Base-by-base conservation (phyloP, 2,329 filamentous ascomycete genomes). In the Phoma sp. region DNA sequence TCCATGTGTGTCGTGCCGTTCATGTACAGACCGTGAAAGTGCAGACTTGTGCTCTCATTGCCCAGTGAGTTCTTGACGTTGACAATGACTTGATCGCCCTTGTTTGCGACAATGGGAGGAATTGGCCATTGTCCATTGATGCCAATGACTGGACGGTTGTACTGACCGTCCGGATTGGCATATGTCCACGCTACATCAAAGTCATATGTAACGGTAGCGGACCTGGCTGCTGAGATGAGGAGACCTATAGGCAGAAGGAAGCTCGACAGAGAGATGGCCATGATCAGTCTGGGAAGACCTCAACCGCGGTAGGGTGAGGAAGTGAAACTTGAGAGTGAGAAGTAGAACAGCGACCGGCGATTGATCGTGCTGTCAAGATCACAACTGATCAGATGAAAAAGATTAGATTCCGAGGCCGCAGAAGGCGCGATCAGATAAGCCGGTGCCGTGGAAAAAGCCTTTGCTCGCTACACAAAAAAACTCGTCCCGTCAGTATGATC, bases 21-120 rank as follows among this genome's bases (percentile, higher is more conserved):
- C 68, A 92, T 89, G 67, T 86, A 91, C 58, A 93, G 81, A 14
- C 90, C 90, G 62, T 93, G 90, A 71, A 90, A 93, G 68, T 93
- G 90, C 5, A 93, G 79, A 30, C 82, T 84, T 7, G 87, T 88
- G 11, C 81, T 83, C 61, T 83, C 72, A 60, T 92, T 89, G 11
- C 79, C 77, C 0, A 89, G 84, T 18, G 83, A 80, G 63, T 93
- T 93, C 61, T 84, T 77, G 43, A 92, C 80, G 26, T 90, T 84
- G 36, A 92, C 84, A 3, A 91, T 72, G 7, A 95, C 73, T 1
- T 82, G 85, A 63, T 95, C 91, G 17, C 88, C 89, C 59, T 90
- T 86, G 60, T 90, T 91, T 57, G 86, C 85, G 59, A 90, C 84
- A 38, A 95, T 84, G 37, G 89, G 73, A 5, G 90, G 90, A 0